Base-by-base conservation (phyloP, 345 rosid genomes). In the Gossypium thurberi region DNA sequence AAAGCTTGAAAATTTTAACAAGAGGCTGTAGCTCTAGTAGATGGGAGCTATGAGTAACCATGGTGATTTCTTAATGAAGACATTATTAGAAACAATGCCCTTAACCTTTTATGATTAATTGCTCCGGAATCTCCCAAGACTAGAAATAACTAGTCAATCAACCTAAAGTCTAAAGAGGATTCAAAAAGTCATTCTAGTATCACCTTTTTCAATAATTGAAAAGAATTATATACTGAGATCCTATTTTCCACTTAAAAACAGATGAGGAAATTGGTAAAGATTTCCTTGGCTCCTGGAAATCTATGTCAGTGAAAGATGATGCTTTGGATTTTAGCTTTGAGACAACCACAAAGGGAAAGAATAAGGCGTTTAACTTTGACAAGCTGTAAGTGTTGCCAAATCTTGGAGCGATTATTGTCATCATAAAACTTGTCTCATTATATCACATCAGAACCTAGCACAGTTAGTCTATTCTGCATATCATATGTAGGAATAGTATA, bases 191-290 rank as follows among this genome's bases (percentile, higher is more conserved):
- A 70, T 40, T 18, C 40, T 46, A 42, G 59, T 68, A 14, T 74
- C 23, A 18, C 46, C 17, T 70, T n/a, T 65, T 70, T 69, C 56
- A 70, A 58, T 20, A 67, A 33, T 75, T 44, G 52, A 50, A 65
- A 68, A 74, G 68, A 59, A 23, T 76, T 21, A 33, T 58, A 13
- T 52, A 23, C 51, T 69, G 60, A 12, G 64, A 73, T 67, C 60
- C 48, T 68, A 53, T 20, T 21, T 66, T 71, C 70, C 46, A 42
- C 53, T 77, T 77, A 40, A 58, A 33, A 71, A 83, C 88, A 89
- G 99, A 87, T 74, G 88, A 85, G 17, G 92, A 85, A 51, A 79
- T 87, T 82, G 98, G 96, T 78, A 87, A 85, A 65, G 96, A 90
- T 46, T 89, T 87, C 74, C 81, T 87, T 37, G 74, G 82, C 80